A percentile compares a stretch with the other conserved stretches of the same genome.
phyloP scores from a whole-genome alignment of 2,329 filamentous ascomycete species.

The Neospermospora avenae region DNA sequence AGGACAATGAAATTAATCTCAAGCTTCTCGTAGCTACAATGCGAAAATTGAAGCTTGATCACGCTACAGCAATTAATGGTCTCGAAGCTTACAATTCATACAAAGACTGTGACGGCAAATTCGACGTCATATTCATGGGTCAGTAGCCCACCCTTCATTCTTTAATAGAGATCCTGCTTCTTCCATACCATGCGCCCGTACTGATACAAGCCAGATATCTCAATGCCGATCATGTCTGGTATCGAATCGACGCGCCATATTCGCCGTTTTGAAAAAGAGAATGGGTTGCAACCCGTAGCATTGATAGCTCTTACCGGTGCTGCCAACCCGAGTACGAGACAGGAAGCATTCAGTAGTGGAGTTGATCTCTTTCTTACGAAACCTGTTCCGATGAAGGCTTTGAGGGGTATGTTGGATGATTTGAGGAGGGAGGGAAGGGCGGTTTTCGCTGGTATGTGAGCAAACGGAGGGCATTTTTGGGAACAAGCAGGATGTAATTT shows the following conservation, averaged over 20 bases:
- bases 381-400: conserved; percentile 40
- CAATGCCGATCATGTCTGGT: conserved; percentile 54
- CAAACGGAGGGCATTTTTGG: not conserved
- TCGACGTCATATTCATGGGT: conserved; percentile 48
- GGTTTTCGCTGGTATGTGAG: conserved; percentile 9
- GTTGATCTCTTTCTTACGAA: conserved; percentile 54
- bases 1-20: conserved; percentile 43
- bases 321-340: conserved; percentile 46
- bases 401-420: conserved; percentile 32
- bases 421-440: conserved; percentile 25
- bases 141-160: conserved; percentile 7
- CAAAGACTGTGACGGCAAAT: conserved; percentile 32
- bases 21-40: conserved; percentile 34
- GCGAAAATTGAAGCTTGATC: conserved; percentile 33
- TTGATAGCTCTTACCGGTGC: conserved; percentile 53
- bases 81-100: conserved; percentile 44
- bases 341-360: conserved; percentile 50
- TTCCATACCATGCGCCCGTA: not conserved
- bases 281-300: conserved; percentile 40
- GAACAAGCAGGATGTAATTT: not conserved
- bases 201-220: conserved; percentile 43
- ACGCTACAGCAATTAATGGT: conserved; percentile 43
- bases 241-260: conserved; percentile 47
- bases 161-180: not conserved
- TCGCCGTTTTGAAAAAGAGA: conserved; percentile 45